Evolutionary conservation across 139 green algal species (phyloP), one percentile per base, ranked within the genome.

Genomic region (Picochlorum sp.): DNA sequence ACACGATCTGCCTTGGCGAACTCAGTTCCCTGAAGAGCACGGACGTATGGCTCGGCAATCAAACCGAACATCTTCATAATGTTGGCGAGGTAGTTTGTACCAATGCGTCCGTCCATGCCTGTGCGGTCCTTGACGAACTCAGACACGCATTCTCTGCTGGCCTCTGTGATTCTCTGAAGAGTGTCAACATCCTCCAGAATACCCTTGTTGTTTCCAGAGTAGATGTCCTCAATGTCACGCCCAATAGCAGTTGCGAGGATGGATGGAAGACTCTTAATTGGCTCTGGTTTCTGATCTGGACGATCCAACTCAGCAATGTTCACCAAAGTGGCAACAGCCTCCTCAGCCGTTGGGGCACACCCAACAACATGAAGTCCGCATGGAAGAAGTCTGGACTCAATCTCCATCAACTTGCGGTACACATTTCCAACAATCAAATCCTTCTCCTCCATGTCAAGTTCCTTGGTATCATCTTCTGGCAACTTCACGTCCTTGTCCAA

Each of bases 301-400:
- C 93, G 83, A 84, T 98, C 94, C 37, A 99, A 91, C 74, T 90
- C 87, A 0, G 84, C 94, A 54, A 99, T 99, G 88, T 97, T 98
- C 72, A 96, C 93, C 58, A 99, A 82, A 10, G 93, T 99, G 62
- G 93, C 93, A 5, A 99, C 75, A 1, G 93, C 93, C 82, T 99
- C 93, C 62, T 88, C 82, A 11, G 93, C 91, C 20, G 86, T 92
- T 54, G 93, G 93, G 1, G 88, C 83, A 58, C 76, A 78, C 62
- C 93, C 93, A 49, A 99, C 88, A 3, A 99, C 75, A 75, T 99
- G 93, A 75, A 99, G 87, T 37, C 93, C 93, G 74, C 92, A 98
- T 26, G 93, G 93, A 77, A 99, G 86, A 73, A 99, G 87, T 37
- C 93, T 81, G 34, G 82, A 92, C 86, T 99, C 93, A 61, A 99